A percentile compares a stretch with the other conserved stretches of the same genome.
Conservation (phyloP, 176 grass and related monocot species). For the Aegilops speltoides region DNA sequence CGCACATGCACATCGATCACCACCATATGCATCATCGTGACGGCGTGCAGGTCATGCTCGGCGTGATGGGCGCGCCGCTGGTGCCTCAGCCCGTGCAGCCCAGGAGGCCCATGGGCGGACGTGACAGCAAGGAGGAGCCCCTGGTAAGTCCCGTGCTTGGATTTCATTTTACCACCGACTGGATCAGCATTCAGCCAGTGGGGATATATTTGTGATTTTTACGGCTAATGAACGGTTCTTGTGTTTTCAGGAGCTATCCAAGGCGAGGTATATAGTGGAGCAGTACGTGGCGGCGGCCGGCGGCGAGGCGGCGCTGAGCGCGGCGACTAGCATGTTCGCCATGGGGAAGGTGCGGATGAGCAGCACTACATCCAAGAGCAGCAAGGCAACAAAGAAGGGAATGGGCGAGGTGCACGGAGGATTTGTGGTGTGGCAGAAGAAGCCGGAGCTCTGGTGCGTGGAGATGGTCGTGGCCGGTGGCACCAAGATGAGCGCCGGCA, state of each 20-base stretch:
- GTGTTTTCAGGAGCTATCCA: slow-evolving; percentile 48
- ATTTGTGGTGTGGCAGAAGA: slow-evolving; percentile 88
- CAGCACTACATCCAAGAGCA: slow-evolving; percentile 28
- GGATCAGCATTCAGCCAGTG: too few species aligned
- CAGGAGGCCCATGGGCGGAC: slow-evolving; percentile 28
- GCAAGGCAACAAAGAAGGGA: slow-evolving; percentile 7
- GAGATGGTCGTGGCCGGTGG: slow-evolving; percentile 79
- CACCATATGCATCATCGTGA: too few species aligned
- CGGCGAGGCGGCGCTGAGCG: slow-evolving; percentile 60
- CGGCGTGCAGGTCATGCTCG: slow-evolving; percentile 69
- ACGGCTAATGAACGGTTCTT: neutral
- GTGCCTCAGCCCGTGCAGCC: slow-evolving; percentile 56
- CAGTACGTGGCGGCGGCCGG: slow-evolving; percentile 88
- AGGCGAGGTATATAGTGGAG: slow-evolving; percentile 83
- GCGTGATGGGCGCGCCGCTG: slow-evolving; percentile 78
- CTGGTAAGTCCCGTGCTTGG: slow-evolving; percentile 30
- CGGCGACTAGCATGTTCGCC: slow-evolving; percentile 74
- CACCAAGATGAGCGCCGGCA: slow-evolving; percentile 80
- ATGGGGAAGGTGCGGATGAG: slow-evolving; percentile 81
- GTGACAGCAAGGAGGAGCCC: slow-evolving; percentile 51
- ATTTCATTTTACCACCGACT: neutral
- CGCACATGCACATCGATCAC: slow-evolving; percentile 29
- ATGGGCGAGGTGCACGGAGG: slow-evolving; percentile 60
- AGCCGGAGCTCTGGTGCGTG: slow-evolving; percentile 70
- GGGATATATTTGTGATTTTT: neutral